Percentiles rank a stretch among this genome's conserved stretches.
These are phyloP conservation scores for Calocera viscosa DNA, from an alignment of 768 basidiomycete genomes.

Conservation along the genomic window DNA sequence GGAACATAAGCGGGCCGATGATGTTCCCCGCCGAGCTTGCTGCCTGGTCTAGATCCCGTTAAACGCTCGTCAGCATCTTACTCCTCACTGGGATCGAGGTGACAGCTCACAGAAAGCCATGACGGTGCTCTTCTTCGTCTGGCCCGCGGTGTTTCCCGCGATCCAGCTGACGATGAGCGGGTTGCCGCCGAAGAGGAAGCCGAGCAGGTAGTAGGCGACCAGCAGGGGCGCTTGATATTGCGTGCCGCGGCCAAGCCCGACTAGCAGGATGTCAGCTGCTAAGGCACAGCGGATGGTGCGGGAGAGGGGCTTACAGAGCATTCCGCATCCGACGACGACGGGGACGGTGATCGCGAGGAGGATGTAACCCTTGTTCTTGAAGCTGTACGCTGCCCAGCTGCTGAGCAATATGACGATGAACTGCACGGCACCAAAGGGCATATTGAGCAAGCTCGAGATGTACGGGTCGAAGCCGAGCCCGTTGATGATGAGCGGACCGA, in stretches of 20 bases:
- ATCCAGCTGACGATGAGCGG: slow-evolving; percentile 27
- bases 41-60: slow-evolving; percentile 18
- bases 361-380: slow-evolving; percentile 20
- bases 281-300: slow-evolving; percentile 17
- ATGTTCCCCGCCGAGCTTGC: slow-evolving; percentile 24
- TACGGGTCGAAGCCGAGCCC: slow-evolving; percentile 14
- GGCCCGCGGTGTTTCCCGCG: slow-evolving; percentile 25
- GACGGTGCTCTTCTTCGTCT: slow-evolving; percentile 21
- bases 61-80: no score
- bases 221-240: slow-evolving; percentile 20
- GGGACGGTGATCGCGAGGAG: slow-evolving; percentile 18
- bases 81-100: not conserved
- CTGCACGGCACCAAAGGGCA: slow-evolving; percentile 21
- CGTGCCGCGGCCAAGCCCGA: slow-evolving; percentile 14
- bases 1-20: slow-evolving; percentile 26
- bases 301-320: not conserved
- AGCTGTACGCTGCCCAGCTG: slow-evolving; percentile 20
- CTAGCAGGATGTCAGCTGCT: not conserved
- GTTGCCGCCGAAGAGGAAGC: slow-evolving; percentile 27
- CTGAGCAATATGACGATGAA: slow-evolving; percentile 20
- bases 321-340: slow-evolving; percentile 20
- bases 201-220: slow-evolving; percentile 25
- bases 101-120: slow-evolving; percentile 15
- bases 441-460: slow-evolving; percentile 8
- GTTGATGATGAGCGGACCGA: slow-evolving; percentile 20